A percentile compares a stretch with the other conserved stretches of the same genome.
Evolutionary conservation across 805 yeast species (phyloP).

Genomic region (Yamadazyma endophytica): DNA sequence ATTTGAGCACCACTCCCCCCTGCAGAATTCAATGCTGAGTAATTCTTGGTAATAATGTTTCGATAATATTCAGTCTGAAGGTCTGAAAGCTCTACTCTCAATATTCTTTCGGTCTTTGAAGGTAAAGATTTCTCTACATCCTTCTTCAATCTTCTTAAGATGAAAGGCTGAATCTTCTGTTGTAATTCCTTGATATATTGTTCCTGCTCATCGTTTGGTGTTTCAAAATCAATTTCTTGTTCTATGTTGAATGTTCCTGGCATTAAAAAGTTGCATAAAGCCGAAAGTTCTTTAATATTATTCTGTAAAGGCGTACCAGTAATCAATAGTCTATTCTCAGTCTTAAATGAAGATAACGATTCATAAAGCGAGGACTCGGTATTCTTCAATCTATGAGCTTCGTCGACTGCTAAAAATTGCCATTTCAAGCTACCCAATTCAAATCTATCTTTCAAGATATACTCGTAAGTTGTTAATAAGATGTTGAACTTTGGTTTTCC

Average conservation of each 20-base stretch:
- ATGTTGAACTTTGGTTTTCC: constrained; percentile 82
- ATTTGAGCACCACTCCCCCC: constrained; percentile 74
- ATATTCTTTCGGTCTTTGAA: constrained; percentile 89
- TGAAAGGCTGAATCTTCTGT: constrained; percentile 81
- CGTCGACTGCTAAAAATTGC: constrained; percentile 98
- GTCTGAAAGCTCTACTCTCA: constrained; percentile 93
- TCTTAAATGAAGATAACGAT: constrained; percentile 76
- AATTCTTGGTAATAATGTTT: constrained; percentile 88
- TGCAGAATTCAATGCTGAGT: constrained; percentile 75
- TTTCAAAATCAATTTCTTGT: constrained; percentile 92
- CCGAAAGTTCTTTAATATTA: constrained; percentile 91
- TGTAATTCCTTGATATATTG: constrained; percentile 83
- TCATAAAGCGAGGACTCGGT: constrained; percentile 92
- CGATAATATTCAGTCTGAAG: constrained; percentile 93
- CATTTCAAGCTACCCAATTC: constrained; percentile 83
- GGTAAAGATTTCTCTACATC: constrained; percentile 98
- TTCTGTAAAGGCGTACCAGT: constrained; percentile 99
- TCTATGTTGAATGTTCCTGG: constrained; percentile 90
- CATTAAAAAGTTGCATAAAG: constrained; percentile 90
- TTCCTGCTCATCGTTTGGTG: constrained; percentile 85
- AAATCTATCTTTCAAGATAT: constrained; percentile 80
- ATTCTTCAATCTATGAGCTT: constrained; percentile 94
- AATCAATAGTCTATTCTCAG: constrained; percentile 77
- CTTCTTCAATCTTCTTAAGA: constrained; percentile 87
- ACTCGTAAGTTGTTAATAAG: constrained; percentile 93